phyloP scores from a whole-genome alignment of 805 yeast species.

The Yarrowia alimentaria region DNA sequence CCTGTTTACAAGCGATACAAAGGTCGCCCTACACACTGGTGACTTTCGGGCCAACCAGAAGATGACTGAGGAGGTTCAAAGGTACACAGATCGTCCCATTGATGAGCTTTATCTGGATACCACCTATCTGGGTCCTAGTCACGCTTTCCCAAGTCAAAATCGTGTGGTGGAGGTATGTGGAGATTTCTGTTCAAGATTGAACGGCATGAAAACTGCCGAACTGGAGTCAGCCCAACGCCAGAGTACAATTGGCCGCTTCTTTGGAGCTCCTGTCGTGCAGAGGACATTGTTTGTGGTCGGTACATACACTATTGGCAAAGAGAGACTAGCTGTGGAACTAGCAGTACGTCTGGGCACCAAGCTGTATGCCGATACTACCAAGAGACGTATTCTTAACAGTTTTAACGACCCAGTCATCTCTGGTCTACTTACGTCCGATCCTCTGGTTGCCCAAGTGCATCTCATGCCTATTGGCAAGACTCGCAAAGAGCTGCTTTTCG shows the following conservation, averaged over 20 bases:
- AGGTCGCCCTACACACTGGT: constrained; percentile 75
- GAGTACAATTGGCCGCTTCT: constrained; percentile 32
- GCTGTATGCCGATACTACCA: constrained; percentile 47
- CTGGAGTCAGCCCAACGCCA: constrained; percentile 9
- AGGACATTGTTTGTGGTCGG: constrained; percentile 69
- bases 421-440: constrained; percentile 47
- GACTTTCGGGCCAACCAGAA: constrained; percentile 73
- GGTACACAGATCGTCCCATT: constrained; percentile 39
- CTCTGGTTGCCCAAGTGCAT: constrained; percentile 59
- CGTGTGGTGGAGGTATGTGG: constrained; percentile 62
- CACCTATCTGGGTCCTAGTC: constrained; percentile 74
- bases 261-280: too few species aligned
- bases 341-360: constrained; percentile 40
- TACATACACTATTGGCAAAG: constrained; percentile 91
- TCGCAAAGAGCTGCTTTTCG: constrained; percentile 44
- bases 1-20: constrained; percentile 52
- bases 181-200: constrained; percentile 48
- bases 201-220: constrained; percentile 37
- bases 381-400: constrained; percentile 48
- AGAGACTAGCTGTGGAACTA: constrained; percentile 63
- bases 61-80: constrained; percentile 48
- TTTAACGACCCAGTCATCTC: constrained; percentile 46
- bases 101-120: constrained; percentile 82
- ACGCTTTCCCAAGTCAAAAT: constrained; percentile 75
- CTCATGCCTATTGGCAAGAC: constrained; percentile 64